phyloP scores from a whole-genome alignment of 495 filamentous ascomycete species.

The Amphirosellinia nigrospora region DNA sequence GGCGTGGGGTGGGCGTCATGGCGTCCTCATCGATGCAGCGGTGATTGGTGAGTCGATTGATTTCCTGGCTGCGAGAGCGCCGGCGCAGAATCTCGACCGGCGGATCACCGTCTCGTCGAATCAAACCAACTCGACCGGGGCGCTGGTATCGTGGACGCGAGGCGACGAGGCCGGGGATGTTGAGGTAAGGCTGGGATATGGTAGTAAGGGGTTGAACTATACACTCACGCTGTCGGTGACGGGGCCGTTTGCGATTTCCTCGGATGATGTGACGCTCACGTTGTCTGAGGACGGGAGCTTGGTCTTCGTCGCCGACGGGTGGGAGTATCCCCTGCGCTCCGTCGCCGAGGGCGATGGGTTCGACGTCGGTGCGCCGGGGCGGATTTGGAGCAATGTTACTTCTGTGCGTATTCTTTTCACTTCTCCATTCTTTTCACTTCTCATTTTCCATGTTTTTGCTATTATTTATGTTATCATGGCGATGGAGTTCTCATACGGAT shows the following conservation, averaged over 20 bases:
- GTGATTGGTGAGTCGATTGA: constrained; percentile 28
- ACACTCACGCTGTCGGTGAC: constrained; percentile 46
- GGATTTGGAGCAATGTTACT: constrained; percentile 48
- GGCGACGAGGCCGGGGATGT: not conserved
- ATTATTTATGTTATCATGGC: not conserved
- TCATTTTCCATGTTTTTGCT: not conserved
- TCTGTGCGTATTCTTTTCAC: constrained; percentile 14
- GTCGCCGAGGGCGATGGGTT: constrained; percentile 39
- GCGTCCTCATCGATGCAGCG: constrained; percentile 40
- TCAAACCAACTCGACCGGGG: constrained; percentile 8
- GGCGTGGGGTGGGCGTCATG: constrained; percentile 51
- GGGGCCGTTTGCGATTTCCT: constrained; percentile 52
- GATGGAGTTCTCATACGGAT: not conserved
- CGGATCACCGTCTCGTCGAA: constrained; percentile 22
- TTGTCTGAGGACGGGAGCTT: constrained; percentile 43
- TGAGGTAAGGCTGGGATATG: constrained; percentile 38
- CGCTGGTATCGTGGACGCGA: constrained; percentile 20
- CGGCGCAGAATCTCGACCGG: constrained; percentile 59
- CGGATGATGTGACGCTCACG: constrained; percentile 43
- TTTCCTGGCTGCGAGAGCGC: constrained; percentile 47
- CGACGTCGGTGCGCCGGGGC: constrained; percentile 44
- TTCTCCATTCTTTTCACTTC: not conserved
- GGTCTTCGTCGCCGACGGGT: constrained; percentile 55
- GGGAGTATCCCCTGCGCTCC: constrained; percentile 57
- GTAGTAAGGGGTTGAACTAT: constrained; percentile 62